Percentiles rank a stretch among this genome's conserved stretches.
These are phyloP conservation scores for Lentinus brumalis DNA, from an alignment of 768 basidiomycete genomes.

Conservation along the genomic window DNA sequence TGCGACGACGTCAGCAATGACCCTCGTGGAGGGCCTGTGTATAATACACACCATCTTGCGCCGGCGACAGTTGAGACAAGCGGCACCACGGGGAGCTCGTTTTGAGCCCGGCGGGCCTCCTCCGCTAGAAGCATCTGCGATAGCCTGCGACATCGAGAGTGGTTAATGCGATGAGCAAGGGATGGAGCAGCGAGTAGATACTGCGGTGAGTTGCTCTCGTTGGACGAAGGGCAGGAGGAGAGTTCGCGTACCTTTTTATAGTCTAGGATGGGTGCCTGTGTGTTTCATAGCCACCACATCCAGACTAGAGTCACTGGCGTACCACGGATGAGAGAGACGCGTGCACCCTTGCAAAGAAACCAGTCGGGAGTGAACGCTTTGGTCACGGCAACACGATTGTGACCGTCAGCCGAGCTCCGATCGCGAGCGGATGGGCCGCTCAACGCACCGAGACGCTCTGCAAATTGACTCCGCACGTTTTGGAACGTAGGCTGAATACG, in stretches of 20 bases:
- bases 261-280: background rate
- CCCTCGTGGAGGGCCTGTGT: background rate
- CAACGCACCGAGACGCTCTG: background rate
- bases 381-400: constrained; percentile 2
- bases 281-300: constrained; percentile 2
- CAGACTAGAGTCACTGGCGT: constrained; percentile 13
- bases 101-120: constrained; percentile 8
- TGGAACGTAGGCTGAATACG: constrained; percentile 2
- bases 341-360: background rate
- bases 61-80: constrained; percentile 30
- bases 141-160: constrained; percentile 8
- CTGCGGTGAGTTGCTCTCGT: background rate
- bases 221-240: background rate
- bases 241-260: constrained; percentile 8
- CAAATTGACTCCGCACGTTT: background rate
- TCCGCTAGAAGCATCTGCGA: background rate
- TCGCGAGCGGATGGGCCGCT: constrained; percentile 5
- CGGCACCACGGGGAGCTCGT: constrained; percentile 30
- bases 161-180: background rate
- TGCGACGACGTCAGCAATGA: constrained; percentile 23
- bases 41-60: constrained; percentile 27
- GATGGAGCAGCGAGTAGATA: background rate
- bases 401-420: constrained; percentile 4
- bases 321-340: constrained; percentile 8
- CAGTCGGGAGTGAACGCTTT: background rate